Conservation (phyloP, 1,284 basidiomycete genomes). For the Ceratobasidium sp. region DNA sequence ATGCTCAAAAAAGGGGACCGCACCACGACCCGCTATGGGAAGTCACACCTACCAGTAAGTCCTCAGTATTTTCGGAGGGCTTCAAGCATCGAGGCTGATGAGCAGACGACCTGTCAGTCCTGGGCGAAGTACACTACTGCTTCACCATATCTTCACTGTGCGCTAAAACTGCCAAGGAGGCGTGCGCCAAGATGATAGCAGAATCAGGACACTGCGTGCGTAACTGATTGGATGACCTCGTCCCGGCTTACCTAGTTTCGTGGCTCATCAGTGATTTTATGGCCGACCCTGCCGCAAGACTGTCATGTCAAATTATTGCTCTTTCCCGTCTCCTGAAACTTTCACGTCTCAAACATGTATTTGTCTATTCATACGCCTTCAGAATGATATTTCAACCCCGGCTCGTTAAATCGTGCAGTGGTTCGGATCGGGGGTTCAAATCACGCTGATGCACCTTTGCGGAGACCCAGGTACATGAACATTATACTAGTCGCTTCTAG, state of each 20-base stretch:
- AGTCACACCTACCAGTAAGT: slow-evolving; percentile 29
- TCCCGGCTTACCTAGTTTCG: background rate
- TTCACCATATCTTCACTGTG: background rate
- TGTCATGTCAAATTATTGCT: too few relatives aligned
- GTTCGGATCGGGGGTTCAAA: too few relatives aligned
- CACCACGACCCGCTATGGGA: slow-evolving; percentile 11
- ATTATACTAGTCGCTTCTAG: too few relatives aligned
- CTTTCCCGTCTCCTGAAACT: too few relatives aligned
- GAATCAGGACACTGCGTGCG: slow-evolving; percentile 10
- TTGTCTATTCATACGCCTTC: too few relatives aligned
- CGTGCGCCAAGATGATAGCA: slow-evolving; percentile 3
- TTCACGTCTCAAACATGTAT: too few relatives aligned
- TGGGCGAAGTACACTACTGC: slow-evolving; percentile 13
- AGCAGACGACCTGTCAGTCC: background rate
- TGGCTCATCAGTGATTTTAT: background rate
- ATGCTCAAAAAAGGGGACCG: background rate
- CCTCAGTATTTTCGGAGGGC: background rate
- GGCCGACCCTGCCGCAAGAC: background rate
- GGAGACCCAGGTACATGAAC: too few relatives aligned
- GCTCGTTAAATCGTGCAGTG: too few relatives aligned
- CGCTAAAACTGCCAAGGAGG: slow-evolving; percentile 4
- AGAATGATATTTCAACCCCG: too few relatives aligned
- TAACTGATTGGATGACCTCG: background rate
- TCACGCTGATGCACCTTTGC: too few relatives aligned
- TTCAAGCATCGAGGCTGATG: background rate